Percentiles rank a stretch among this genome's conserved stretches.
Conservation (phyloP, 2,329 filamentous ascomycete genomes). For the Penicillium griseofulvum region DNA sequence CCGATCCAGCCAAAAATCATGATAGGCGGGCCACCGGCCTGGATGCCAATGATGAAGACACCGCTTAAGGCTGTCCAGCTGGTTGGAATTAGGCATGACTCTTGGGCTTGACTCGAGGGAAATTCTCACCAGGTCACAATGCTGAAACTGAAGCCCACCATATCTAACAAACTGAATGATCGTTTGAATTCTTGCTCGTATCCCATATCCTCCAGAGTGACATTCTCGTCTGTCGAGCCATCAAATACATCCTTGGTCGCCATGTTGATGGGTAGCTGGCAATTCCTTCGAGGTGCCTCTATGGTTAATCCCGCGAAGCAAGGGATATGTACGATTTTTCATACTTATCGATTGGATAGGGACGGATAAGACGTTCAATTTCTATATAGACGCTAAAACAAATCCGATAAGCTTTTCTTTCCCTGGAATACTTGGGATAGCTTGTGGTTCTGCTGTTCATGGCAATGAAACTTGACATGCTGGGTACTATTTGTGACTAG, state of each 20-base stretch:
- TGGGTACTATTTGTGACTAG: too few species aligned
- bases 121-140: constrained; percentile 50
- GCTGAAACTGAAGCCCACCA: constrained; percentile 57
- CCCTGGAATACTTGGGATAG: too few species aligned
- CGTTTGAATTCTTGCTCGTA: constrained; percentile 52
- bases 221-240: constrained; percentile 22
- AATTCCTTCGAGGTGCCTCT: neutral
- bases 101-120: neutral
- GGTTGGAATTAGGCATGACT: neutral
- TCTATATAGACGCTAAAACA: too few species aligned
- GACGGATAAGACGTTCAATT: too few species aligned
- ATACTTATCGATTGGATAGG: too few species aligned
- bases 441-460: too few species aligned
- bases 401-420: too few species aligned
- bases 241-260: constrained; percentile 9
- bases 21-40: constrained; percentile 54
- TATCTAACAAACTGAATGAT: constrained; percentile 53
- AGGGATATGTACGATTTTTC: neutral
- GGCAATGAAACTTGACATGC: too few species aligned
- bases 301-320: neutral
- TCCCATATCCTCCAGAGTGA: constrained; percentile 29
- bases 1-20: constrained; percentile 58
- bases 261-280: neutral
- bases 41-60: constrained; percentile 53
- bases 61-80: constrained; percentile 55